Conservation (phyloP, 371 early-diverging fungal species). For the Paraphysoderma sedebokerense region DNA sequence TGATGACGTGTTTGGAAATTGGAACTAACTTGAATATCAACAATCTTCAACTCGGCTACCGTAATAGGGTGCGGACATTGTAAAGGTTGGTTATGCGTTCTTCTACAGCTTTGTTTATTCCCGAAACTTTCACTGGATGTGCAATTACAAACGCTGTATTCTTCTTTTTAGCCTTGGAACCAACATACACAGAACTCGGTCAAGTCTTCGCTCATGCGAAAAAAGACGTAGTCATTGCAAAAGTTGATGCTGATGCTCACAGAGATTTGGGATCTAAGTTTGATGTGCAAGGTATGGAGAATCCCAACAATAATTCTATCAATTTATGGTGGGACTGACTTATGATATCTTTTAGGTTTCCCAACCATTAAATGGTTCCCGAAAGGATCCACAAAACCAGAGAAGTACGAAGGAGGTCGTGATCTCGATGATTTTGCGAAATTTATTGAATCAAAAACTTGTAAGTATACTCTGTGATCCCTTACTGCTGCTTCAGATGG, state of each 20-base stretch:
- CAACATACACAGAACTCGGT: slow-evolving; percentile 58
- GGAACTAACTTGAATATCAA: background rate
- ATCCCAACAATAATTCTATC: background rate
- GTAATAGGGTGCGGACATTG: slow-evolving; percentile 19
- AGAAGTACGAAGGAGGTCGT: slow-evolving; percentile 66
- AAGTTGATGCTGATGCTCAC: slow-evolving; percentile 76
- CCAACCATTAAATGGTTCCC: slow-evolving; percentile 91
- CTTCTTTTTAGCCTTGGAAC: slow-evolving; percentile 2
- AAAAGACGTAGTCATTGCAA: slow-evolving; percentile 65
- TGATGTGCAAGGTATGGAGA: slow-evolving; percentile 27
- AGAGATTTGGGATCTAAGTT: slow-evolving; percentile 52
- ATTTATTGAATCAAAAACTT: slow-evolving; percentile 64
- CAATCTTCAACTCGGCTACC: background rate
- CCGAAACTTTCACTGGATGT: too few relatives aligned
- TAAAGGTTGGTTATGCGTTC: slow-evolving; percentile 7
- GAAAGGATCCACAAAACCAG: slow-evolving; percentile 45
- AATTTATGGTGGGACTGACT: background rate
- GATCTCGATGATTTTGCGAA: slow-evolving; percentile 50
- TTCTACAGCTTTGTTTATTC: too few relatives aligned
- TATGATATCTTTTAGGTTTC: slow-evolving; percentile 30
- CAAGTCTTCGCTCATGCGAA: slow-evolving; percentile 46
- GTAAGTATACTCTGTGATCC: slow-evolving; percentile 8
- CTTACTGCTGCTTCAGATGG: too few relatives aligned
- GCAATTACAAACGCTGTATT: background rate
- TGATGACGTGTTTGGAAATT: background rate